Percentiles rank a stretch among this genome's conserved stretches.
Conservation (phyloP, 495 filamentous ascomycete genomes). For the Podospora pseudocomata region DNA sequence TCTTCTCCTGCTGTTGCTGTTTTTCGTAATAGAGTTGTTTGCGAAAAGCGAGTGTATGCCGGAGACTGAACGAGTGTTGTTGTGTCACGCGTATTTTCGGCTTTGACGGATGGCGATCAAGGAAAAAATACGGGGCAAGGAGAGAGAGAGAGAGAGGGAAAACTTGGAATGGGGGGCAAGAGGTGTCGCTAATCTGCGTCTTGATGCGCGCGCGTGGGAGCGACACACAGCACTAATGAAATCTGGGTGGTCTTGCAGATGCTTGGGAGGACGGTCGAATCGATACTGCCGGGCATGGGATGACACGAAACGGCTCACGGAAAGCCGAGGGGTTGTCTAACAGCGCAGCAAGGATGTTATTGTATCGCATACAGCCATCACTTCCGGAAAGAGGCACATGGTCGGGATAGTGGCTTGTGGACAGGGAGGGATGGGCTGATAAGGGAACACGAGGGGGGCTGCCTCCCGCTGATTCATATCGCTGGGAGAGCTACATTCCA, state of each 20-base stretch:
- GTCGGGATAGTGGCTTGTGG: neutral
- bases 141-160: neutral
- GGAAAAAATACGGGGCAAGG: neutral
- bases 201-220: neutral
- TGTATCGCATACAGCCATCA: neutral
- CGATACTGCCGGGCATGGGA: neutral
- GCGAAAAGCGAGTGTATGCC: neutral
- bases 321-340: neutral
- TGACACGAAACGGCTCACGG: neutral
- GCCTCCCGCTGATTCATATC: neutral
- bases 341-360: neutral
- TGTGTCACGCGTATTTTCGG: neutral
- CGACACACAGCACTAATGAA: slow-evolving; percentile 1
- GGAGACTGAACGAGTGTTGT: neutral
- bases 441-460: slow-evolving; percentile 1
- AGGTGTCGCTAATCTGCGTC: neutral
- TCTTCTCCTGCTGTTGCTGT: neutral
- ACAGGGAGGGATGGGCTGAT: neutral
- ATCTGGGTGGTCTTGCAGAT: neutral
- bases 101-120: neutral
- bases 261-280: neutral
- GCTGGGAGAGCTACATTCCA: neutral
- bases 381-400: slow-evolving; percentile 3
- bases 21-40: neutral
- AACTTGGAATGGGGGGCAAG: slow-evolving; percentile 11